Evolutionary conservation across 1,284 basidiomycete species (phyloP).

Genomic region (Anthracocystis panici-leucophaei): DNA sequence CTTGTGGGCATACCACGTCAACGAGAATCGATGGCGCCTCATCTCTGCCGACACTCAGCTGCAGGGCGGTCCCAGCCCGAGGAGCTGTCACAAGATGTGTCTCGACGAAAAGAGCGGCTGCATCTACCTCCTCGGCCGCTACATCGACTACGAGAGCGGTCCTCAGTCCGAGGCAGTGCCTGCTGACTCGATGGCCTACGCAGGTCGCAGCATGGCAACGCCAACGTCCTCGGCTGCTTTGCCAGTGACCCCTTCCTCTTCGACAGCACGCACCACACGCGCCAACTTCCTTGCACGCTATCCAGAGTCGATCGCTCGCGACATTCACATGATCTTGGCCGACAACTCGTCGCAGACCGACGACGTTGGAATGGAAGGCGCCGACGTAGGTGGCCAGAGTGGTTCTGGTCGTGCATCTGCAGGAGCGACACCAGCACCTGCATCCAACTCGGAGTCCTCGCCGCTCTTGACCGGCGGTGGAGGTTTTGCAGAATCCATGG

Average conservation of each 20-base stretch:
- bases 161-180: constrained; percentile 20
- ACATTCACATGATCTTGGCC: constrained; percentile 42
- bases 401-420: constrained; percentile 13
- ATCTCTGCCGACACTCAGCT: constrained; percentile 75
- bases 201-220: constrained; percentile 8
- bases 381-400: constrained; percentile 18
- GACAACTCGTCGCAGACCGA: constrained; percentile 26
- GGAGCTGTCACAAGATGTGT: constrained; percentile 85
- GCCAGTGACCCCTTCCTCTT: constrained; percentile 40
- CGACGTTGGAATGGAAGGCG: constrained; percentile 36
- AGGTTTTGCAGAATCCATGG: constrained; percentile 12
- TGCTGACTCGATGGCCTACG: constrained; percentile 30
- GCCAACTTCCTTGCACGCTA: constrained; percentile 43
- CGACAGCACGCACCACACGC: constrained; percentile 34
- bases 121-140: constrained; percentile 76
- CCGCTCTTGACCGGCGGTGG: constrained; percentile 20
- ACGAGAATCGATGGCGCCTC: constrained; percentile 76
- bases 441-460: constrained; percentile 35
- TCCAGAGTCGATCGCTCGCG: constrained; percentile 41
- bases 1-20: constrained; percentile 81
- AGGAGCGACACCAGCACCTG: constrained; percentile 23
- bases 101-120: constrained; percentile 79
- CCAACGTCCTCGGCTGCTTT: constrained; percentile 14
- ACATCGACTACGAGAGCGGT: constrained; percentile 55
- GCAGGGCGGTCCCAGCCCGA: constrained; percentile 77